Evolutionary conservation across 768 basidiomycete genomes (phyloP), one percentile per base, ranked within the genome.

Genomic region (Vararia minispora): DNA sequence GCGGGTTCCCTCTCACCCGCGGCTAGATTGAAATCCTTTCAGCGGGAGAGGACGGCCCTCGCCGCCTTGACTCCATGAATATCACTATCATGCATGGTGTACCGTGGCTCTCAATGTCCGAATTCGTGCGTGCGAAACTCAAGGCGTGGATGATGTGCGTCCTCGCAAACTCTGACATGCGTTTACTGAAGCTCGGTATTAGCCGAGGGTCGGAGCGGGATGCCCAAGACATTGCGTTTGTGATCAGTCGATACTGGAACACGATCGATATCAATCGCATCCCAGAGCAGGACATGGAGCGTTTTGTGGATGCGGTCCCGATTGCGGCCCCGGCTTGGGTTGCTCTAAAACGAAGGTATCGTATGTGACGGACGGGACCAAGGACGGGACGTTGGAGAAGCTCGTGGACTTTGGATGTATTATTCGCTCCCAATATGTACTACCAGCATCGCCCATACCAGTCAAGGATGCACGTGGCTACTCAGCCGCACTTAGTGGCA

Each of bases 181-280:
- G 23, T 36, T 33, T 27, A 23, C 27, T 38, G 37, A 17, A 42
- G 24, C 42, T 45, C 16, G 23, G 33, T 13, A 20, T 18, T 29
- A 86, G 84, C 54, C 78, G 81, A 37, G 72, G 73, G 26, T 64
- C 65, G 17, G 80, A 85, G 40, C 63, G 70, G 40, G 86, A 89
- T 51, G 85, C 85, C 7, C 74, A 75, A 47, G 86, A 89, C 45
- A 85, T 89, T 49, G 55, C 66, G 29, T 87, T 74, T 53, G 67
- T 74, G 27, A 63, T 90, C 49, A 66, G 72, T 41, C 74, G 73
- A 39, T 84, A 79, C 52, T 88, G 86, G 85, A 82, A 79, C 53
- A 68, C 71, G 39, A 72, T 89, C 44, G 86, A 89, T 57, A 76
- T 88, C 48, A 89, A 89, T 54, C 81, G 86, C 48, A 79, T 89